These are phyloP conservation scores for Paramecium biaurelia DNA, from an alignment of 73 alveolate genomes.

Conservation along the genomic window DNA sequence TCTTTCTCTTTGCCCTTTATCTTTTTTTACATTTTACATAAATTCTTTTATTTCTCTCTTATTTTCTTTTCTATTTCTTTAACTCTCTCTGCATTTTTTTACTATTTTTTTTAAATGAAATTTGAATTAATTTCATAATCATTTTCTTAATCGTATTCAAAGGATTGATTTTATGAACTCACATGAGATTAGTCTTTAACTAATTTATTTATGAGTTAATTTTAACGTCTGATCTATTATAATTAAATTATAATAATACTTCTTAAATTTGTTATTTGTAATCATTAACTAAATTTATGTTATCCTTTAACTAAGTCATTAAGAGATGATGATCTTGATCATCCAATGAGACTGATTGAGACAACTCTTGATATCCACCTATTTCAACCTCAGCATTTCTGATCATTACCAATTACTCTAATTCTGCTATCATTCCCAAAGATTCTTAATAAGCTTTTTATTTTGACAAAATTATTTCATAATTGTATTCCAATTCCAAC, in stretches of 20 bases:
- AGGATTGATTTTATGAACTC: background rate
- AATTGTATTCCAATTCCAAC: conserved; percentile 32
- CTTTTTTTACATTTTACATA: conserved; percentile 4
- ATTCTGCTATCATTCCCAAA: conserved; percentile 24
- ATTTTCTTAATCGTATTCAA: conserved; percentile 15
- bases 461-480: background rate
- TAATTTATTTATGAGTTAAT: conserved; percentile 4
- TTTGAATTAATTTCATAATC: background rate
- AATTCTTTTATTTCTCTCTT: background rate
- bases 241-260: background rate
- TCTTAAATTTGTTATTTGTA: conserved; percentile 36
- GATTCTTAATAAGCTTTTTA: conserved; percentile 16
- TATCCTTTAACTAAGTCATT: conserved; percentile 39
- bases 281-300: conserved; percentile 37
- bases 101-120: background rate
- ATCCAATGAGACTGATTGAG: conserved; percentile 5
- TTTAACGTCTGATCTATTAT: conserved; percentile 27
- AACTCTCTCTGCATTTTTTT: conserved; percentile 12
- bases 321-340: conserved; percentile 25
- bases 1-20: conserved; percentile 3
- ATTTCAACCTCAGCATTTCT: background rate
- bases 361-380: background rate
- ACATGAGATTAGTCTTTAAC: background rate
- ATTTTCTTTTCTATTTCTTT: conserved; percentile 34
- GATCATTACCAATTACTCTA: conserved; percentile 22